A percentile compares a stretch with the other conserved stretches of the same genome.
Evolutionary conservation across 2,329 filamentous ascomycete genomes (phyloP).

Genomic region (Trichoderma endophyticum): DNA sequence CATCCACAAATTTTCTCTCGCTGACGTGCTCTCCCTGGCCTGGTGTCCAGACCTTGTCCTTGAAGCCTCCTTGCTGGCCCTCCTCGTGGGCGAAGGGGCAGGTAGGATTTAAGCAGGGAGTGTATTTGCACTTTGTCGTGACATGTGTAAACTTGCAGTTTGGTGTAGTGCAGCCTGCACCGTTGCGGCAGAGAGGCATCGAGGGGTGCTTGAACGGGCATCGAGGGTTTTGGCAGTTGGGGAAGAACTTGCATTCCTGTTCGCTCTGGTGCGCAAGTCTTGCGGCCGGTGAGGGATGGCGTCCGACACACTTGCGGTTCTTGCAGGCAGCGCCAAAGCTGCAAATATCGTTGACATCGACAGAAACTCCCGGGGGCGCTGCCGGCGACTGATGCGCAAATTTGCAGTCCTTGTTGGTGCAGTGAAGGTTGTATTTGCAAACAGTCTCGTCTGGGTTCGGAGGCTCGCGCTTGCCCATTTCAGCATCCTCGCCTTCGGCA

Average conservation of each 20-base stretch:
- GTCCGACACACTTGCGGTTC: slow-evolving; percentile 88
- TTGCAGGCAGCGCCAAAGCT: slow-evolving; percentile 88
- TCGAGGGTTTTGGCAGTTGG: slow-evolving; percentile 81
- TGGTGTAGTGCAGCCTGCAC: slow-evolving; percentile 75
- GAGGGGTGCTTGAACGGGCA: slow-evolving; percentile 88
- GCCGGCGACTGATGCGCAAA: slow-evolving; percentile 94
- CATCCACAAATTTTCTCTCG: slow-evolving; percentile 82
- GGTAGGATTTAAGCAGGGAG: slow-evolving; percentile 82
- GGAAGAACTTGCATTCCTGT: slow-evolving; percentile 86
- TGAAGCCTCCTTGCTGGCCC: slow-evolving; percentile 80
- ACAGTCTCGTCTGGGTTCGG: slow-evolving; percentile 62
- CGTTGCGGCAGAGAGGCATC: slow-evolving; percentile 86
- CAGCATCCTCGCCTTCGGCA: slow-evolving; percentile 57
- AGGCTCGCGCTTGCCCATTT: slow-evolving; percentile 57
- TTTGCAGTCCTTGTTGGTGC: slow-evolving; percentile 84
- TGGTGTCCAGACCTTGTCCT: slow-evolving; percentile 88
- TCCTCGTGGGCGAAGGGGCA: slow-evolving; percentile 90
- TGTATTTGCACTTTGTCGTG: slow-evolving; percentile 82
- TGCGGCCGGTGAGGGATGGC: slow-evolving; percentile 87
- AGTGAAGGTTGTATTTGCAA: slow-evolving; percentile 87
- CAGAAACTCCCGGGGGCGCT: slow-evolving; percentile 69
- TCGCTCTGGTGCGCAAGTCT: slow-evolving; percentile 75
- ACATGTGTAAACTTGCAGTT: slow-evolving; percentile 90
- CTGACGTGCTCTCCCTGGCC: slow-evolving; percentile 67
- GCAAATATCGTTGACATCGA: slow-evolving; percentile 80